Conservation (phyloP, 164 flowering plant genomes). For the Vitis rupestris region DNA sequence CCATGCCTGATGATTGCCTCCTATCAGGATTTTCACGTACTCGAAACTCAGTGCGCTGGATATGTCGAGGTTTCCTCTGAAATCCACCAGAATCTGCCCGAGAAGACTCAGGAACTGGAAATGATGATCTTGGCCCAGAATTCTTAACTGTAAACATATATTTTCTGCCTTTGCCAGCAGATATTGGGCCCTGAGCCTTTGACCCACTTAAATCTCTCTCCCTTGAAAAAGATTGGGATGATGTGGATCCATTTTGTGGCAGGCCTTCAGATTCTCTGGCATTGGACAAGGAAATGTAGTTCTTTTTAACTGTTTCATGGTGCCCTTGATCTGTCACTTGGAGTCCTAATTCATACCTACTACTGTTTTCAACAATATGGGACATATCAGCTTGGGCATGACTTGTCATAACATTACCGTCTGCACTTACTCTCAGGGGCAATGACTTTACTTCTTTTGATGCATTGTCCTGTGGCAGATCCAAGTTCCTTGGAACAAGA, state of each 20-base stretch:
- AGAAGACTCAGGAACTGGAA: constrained; percentile 36
- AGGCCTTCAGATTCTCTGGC: constrained; percentile 33
- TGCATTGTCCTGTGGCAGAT: constrained; percentile 27
- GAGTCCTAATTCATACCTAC: constrained; percentile 17
- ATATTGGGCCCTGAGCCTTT: constrained; percentile 39
- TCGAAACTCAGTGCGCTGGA: constrained; percentile 71
- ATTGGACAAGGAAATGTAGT: constrained; percentile 19
- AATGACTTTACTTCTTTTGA: constrained; percentile 20
- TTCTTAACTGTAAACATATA: constrained; percentile 46
- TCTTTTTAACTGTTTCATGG: constrained; percentile 24
- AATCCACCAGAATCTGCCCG: constrained; percentile 47
- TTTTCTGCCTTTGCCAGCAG: constrained; percentile 53
- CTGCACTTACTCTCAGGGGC: constrained; percentile 23
- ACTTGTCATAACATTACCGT: constrained; percentile 12
- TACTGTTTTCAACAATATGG: constrained; percentile 21
- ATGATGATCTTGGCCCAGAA: constrained; percentile 43
- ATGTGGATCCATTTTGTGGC: constrained; percentile 21
- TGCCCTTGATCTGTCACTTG: constrained; percentile 27
- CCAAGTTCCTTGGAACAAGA: constrained; percentile 23
- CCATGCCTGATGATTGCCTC: constrained; percentile 35
- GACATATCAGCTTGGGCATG: constrained; percentile 22
- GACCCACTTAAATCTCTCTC: constrained; percentile 33
- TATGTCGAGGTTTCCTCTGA: constrained; percentile 56
- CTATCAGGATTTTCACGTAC: constrained; percentile 59
- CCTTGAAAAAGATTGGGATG: constrained; percentile 28